Percentiles rank a stretch among this genome's conserved stretches.
Evolutionary conservation across 176 grass and related monocot genomes (phyloP).

Genomic region (Pontederia paniculata): DNA sequence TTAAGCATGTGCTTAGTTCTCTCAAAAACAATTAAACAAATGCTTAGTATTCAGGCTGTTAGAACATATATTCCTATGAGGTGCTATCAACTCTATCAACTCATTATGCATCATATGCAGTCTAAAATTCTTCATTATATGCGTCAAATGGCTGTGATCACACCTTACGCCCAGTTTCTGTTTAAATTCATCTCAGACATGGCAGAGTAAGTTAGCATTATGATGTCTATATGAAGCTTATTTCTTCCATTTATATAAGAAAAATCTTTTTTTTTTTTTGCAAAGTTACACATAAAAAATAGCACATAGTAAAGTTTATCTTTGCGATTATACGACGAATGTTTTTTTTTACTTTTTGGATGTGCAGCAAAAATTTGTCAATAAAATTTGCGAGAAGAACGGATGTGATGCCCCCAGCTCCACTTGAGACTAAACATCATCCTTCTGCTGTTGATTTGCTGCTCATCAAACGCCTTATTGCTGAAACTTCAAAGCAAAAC

Average conservation of each 20-base stretch:
- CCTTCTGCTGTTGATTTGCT: slow-evolving; percentile 93
- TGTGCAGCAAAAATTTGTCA: slow-evolving; percentile 72
- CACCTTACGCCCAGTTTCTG: slow-evolving; percentile 89
- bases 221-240: slow-evolving; percentile 16
- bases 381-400: slow-evolving; percentile 83
- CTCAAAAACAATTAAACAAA: no score
- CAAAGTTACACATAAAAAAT: not conserved
- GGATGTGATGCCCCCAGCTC: slow-evolving; percentile 88
- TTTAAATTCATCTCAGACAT: slow-evolving; percentile 77
- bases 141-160: slow-evolving; percentile 97
- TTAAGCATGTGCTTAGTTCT: no score
- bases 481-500: slow-evolving; percentile 84
- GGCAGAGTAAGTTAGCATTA: slow-evolving; percentile 48
- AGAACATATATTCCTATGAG: slow-evolving; percentile 1
- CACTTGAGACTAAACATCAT: slow-evolving; percentile 84
- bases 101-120: slow-evolving; percentile 42
- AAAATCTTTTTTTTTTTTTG: slow-evolving; percentile 3
- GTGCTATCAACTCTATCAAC: not conserved
- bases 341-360: slow-evolving; percentile 7
- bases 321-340: slow-evolving; percentile 13
- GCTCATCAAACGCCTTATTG: slow-evolving; percentile 80
- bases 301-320: no score
- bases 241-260: not conserved
- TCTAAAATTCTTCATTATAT: slow-evolving; percentile 96
- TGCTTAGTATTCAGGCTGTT: not conserved